Base-by-base conservation (phyloP, 345 rosid genomes). In the Euclidium syriacum region DNA sequence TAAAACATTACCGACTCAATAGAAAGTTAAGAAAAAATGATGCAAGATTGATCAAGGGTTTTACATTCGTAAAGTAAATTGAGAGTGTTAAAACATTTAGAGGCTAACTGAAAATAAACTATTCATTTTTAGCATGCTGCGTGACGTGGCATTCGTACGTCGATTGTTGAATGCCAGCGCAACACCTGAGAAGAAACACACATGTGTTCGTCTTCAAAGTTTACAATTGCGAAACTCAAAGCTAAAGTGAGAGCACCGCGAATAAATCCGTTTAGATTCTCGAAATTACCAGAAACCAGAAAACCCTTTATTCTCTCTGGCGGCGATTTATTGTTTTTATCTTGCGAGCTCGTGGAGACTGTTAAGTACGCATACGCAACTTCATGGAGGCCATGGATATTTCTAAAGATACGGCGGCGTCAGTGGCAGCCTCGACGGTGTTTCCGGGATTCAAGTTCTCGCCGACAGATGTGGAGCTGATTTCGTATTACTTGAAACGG, bases 391-490 rank as follows among this genome's bases (percentile, higher is more conserved):
- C 51, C 64, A 29, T 11, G 19, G 44, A 25, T 22, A 32, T 65
- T 42, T 81, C 69, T 17, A 55, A 47, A 26, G 86, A 75, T 80
- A 77, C 81, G 58, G 81, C 76, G 80, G 70, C 69, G 63, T 58
- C 88, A 1, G 59, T 83, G 19, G 83, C 77, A 44, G 83, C 87
- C 33, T 64, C 87, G 43, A 77, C 88, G 32, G 79, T 65, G 74
- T 88, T 86, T 63, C 96, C 96, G 0, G 92, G 96, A 29, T 91
- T 91, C 35, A 78, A 81, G 52, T 91, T 88, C 22, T 85, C 92
- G 1, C 98, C 96, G 48, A 85, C 94, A 3, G 96, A 88, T 68
- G 83, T 56, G 18, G 95, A 91, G 67, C 70, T 91, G 57, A 86
- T 91, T 8, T 80, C 92, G 2, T 82, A 73, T 61, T 88, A 91